Base-by-base conservation (phyloP, 805 yeast genomes). In the Cyberlindnera nakhonratchasimensis region DNA sequence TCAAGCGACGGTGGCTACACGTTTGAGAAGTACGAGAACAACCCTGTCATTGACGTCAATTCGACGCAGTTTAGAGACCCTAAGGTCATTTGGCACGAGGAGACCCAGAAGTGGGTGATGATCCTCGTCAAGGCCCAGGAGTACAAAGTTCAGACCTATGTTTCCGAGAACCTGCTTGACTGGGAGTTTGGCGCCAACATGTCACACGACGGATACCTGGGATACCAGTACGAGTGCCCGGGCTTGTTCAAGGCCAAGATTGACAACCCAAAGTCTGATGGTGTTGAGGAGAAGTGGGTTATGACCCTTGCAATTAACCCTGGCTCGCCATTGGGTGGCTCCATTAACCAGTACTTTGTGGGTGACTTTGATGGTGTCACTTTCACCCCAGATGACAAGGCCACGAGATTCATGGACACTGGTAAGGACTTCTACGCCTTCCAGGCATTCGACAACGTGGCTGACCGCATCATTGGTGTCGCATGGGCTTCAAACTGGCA, bases 401-500 rank as follows among this genome's bases (percentile, higher is more conserved):
- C 53, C 39, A 47, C 64, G 2, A 51, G 64, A 30, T 48, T 63
- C 41, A 50, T 57, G 32, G 71, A 67, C 48, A 38, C 55, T 18
- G 70, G 69, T 17, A 66, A 64, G 51, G 71, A 67, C 47, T 63
- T 55, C 46, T 67, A 68, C 43, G 73, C 72, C 14, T 48, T 66
- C 46, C 71, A 68, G 48, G 53, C 63, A 5, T 65, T 62, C 39
- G 53, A 47, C 47, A 57, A 57, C 31, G 46, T 59, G 11, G 29
- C 26, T n/a, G 59, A 58, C 13, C 44, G 57, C 14, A 59, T 55
- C 3, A 23, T 64, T n/a, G 69, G 68, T 20, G 43, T 67, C 31
- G 71, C 69, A 5, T 69, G 73, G 73, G 68, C 70, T 29, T 63
- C 69, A 29, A 67, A 67, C 50, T 69, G 73, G 73, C 69, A 66